Evolutionary conservation across 2,329 filamentous ascomycete species (phyloP).

Genomic region (Cladosporium sp.): DNA sequence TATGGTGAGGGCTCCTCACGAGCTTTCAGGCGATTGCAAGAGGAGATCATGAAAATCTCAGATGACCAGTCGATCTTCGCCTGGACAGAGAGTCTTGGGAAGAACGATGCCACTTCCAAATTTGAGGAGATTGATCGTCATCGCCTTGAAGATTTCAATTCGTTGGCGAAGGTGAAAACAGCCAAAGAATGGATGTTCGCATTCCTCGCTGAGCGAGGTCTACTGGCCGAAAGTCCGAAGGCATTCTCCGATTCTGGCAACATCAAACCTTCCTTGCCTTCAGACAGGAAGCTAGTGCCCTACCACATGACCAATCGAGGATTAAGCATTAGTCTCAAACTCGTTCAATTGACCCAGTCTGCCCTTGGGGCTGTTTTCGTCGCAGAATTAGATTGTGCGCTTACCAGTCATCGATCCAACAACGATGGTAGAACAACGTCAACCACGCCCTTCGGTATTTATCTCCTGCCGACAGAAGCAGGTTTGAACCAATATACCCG

Average conservation of each 20-base stretch:
- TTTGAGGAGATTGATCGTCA: too few species aligned
- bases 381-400: background rate
- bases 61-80: conserved; percentile 20
- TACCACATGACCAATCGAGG: background rate
- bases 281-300: background rate
- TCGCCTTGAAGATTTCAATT: too few species aligned
- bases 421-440: background rate
- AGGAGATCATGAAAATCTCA: conserved; percentile 16
- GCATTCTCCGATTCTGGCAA: background rate
- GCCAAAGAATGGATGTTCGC: too few species aligned
- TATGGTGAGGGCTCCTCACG: conserved; percentile 17
- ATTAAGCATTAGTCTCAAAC: background rate
- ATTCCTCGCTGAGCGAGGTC: background rate
- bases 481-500: background rate
- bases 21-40: conserved; percentile 21
- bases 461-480: background rate
- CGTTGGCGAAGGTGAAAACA: too few species aligned
- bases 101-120: too few species aligned
- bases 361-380: background rate
- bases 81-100: background rate
- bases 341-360: background rate
- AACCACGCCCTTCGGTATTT: background rate
- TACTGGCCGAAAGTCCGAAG: background rate
- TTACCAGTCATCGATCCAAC: background rate
- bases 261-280: background rate